Conservation (phyloP, 2,329 filamentous ascomycete genomes). For the Aspergillus pseudotamarii region DNA sequence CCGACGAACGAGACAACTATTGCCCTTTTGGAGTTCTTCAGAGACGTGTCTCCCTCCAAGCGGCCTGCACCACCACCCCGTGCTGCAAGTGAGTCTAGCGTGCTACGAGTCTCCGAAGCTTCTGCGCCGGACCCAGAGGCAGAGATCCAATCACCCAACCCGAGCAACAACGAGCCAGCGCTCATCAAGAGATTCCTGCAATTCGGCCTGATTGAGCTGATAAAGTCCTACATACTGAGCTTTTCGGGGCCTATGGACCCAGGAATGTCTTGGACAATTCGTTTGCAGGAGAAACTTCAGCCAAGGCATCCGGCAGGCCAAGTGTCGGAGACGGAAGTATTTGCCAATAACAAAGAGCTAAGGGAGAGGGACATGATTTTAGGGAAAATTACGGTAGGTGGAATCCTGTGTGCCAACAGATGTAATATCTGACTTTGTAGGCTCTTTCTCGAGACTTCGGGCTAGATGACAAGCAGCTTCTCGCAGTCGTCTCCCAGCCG, state of each 20-base stretch:
- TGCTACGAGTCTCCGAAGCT: slow-evolving; percentile 33
- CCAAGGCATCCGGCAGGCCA: slow-evolving; percentile 54
- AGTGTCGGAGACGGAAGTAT: slow-evolving; percentile 54
- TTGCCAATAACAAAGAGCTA: slow-evolving; percentile 52
- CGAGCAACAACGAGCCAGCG: slow-evolving; percentile 50
- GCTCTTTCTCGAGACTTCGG: slow-evolving; percentile 59
- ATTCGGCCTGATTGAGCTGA: slow-evolving; percentile 62
- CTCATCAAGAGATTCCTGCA: slow-evolving; percentile 61
- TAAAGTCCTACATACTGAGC: slow-evolving; percentile 62
- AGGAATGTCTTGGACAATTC: slow-evolving; percentile 48
- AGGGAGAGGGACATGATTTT: slow-evolving; percentile 58
- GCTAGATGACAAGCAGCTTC: slow-evolving; percentile 51
- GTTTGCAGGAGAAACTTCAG: slow-evolving; percentile 61
- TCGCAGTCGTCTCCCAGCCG: slow-evolving; percentile 47
- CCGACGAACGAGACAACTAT: slow-evolving; percentile 60
- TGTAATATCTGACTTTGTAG: slow-evolving; percentile 23
- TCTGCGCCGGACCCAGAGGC: slow-evolving; percentile 62
- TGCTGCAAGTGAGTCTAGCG: slow-evolving; percentile 53
- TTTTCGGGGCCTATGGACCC: slow-evolving; percentile 38
- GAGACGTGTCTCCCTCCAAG: slow-evolving; percentile 59
- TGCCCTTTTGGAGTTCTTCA: slow-evolving; percentile 60
- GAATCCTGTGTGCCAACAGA: background rate
- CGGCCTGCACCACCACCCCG: slow-evolving; percentile 63
- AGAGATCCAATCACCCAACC: slow-evolving; percentile 44
- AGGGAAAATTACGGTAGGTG: slow-evolving; percentile 57